Conservation (phyloP, 495 filamentous ascomycete species). For the Aspergillus panamensis region DNA sequence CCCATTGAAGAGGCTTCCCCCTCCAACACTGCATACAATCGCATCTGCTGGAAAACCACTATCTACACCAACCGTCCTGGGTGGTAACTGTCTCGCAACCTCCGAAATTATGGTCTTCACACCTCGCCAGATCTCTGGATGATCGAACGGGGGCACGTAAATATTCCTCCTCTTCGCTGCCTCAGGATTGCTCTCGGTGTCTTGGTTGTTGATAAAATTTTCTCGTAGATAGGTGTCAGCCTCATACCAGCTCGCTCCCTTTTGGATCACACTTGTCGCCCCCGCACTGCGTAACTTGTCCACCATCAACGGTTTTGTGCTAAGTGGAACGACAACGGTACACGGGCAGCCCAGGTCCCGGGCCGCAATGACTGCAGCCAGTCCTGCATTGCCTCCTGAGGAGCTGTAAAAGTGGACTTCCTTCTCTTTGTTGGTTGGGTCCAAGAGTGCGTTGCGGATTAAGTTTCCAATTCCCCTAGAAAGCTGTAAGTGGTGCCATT, state of each 20-base stretch:
- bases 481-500: neutral
- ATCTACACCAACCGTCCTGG: slow-evolving; percentile 18
- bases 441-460: slow-evolving; percentile 51
- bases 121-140: slow-evolving; percentile 76
- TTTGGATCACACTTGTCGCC: slow-evolving; percentile 63
- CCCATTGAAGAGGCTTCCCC: slow-evolving; percentile 80
- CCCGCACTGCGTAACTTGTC: slow-evolving; percentile 63
- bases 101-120: slow-evolving; percentile 67
- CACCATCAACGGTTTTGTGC: slow-evolving; percentile 64
- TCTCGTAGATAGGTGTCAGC: slow-evolving; percentile 68
- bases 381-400: slow-evolving; percentile 84
- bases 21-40: slow-evolving; percentile 79
- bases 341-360: slow-evolving; percentile 54
- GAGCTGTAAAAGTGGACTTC: slow-evolving; percentile 76
- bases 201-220: slow-evolving; percentile 47
- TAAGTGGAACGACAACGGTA: slow-evolving; percentile 74
- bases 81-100: slow-evolving; percentile 53
- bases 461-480: slow-evolving; percentile 71
- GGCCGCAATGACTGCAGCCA: slow-evolving; percentile 81
- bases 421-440: slow-evolving; percentile 30
- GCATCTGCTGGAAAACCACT: slow-evolving; percentile 49
- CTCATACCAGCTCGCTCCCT: slow-evolving; percentile 70
- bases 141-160: slow-evolving; percentile 74
- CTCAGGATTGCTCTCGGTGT: slow-evolving; percentile 9
- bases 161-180: slow-evolving; percentile 57